Evolutionary conservation across 305 asterid genomes (phyloP), one percentile per base, ranked within the genome.

Genomic region (Fraxinus platypoda): DNA sequence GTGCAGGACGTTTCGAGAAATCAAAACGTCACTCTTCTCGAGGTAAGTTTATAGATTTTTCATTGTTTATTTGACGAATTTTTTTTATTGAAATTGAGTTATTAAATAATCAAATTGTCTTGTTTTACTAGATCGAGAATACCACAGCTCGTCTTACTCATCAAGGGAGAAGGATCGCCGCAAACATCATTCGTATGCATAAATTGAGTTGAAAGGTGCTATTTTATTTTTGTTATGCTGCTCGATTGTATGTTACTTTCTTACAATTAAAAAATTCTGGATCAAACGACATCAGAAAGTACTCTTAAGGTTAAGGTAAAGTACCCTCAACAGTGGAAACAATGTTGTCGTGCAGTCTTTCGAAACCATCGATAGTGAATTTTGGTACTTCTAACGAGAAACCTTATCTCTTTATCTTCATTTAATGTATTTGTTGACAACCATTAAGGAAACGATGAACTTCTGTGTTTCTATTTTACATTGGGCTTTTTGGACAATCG

Each of bases 11-110:
- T 80, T 72, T 76, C 1, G 91, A 87, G 82, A 87, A 80, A 79
- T 78, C 79, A 78, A 89, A 87, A 75, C 90, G 81, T 80, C 87
- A 87, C 78, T 78, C 88, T 28, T 88, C 91, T 77, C 87, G 91
- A 87, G 91, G 91, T 88, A 80, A 74, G 28, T 59, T 59, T 59
- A 21, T 59, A 8, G 25, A 59, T 21, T 8, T 49, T 23, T 2
- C 70, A 59, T 59, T 59, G 11, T 59, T 21, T 6, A 23, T 19
- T 21, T 59, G 30, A 8, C 21, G 5, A 59, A 2, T 2, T 5
- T 59, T 1, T 8, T 59, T 4, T 2, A 59, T 59, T 0, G 15
- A 8, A 59, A 19, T 59, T 8, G 13, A 59, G 70, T 59, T 59
- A 59, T 59, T 21, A 6, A 19, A 19, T 23, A 19, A 7, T 30